Evolutionary conservation across 2,329 filamentous ascomycete species (phyloP), one percentile per base, ranked within the genome.

Genomic region (Periconia macrospinosa): DNA sequence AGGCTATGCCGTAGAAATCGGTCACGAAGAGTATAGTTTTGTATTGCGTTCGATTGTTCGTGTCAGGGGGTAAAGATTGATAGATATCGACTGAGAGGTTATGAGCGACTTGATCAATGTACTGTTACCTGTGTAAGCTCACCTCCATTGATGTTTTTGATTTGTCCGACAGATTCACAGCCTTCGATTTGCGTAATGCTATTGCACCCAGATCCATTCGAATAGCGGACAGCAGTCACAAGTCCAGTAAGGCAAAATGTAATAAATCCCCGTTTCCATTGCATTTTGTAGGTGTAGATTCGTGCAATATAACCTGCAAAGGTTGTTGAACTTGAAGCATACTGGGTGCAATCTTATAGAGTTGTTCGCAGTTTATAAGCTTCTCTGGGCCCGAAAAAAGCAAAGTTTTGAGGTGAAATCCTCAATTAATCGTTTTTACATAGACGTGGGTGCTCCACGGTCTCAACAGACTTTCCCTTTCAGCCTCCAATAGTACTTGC

Each of bases 1-100:
- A 52, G 7, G 65, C 62, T 27, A 70, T 54, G 42, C 71, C 71
- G 49, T 68, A 74, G 55, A 72, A 68, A 49, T 74, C 71, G 11
- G 68, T 67, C 15, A 73, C 55, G 50, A 63, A 71, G 8, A 74
- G 45, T 17, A 73, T 63, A 9, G 66, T 69, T 43, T 54, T 59
- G 43, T 7, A 18, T 6, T 37, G 11, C 10, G 44, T 56, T 19
- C 40, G 35, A 17, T 56, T 56, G 2, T 51, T 47, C 14, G n/a
- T 17, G 40, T 23, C 50, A 19, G 11, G 33, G n/a, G 59, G 57
- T 37, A 54, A 59, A 6, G 61, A 46, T 23, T 60, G 55, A 43
- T 63, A 63, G 6, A 57, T 56, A 49, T 60, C 50, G 2, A 59
- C 61, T 63, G 37, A 33, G 30, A 37, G 2, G 13, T 20, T 40